phyloP scores from a whole-genome alignment of 1,284 basidiomycete species.

The Fomitopsis palustris region DNA sequence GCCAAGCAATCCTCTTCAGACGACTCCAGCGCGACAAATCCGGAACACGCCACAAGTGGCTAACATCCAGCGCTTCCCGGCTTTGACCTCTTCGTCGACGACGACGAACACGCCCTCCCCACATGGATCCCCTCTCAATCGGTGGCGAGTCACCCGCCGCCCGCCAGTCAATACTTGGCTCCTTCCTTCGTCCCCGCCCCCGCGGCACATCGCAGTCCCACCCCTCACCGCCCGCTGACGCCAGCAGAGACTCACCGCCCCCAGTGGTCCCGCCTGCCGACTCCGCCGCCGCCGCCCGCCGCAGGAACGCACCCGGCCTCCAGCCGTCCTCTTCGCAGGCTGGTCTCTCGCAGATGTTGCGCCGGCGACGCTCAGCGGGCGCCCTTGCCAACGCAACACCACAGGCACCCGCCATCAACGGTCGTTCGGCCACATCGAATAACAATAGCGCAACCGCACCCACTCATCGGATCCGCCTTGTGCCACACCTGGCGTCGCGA shows the following conservation, averaged over 20 bases:
- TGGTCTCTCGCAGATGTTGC: slow-evolving; percentile 33
- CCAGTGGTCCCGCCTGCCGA: slow-evolving; percentile 17
- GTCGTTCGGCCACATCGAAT: slow-evolving; percentile 21
- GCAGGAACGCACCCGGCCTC: slow-evolving; percentile 26
- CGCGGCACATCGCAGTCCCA: slow-evolving; percentile 38
- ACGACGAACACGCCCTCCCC: slow-evolving; percentile 15
- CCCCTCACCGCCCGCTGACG: slow-evolving; percentile 24
- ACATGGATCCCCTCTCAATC: slow-evolving; percentile 30
- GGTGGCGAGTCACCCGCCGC: slow-evolving; percentile 29
- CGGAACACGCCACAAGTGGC: slow-evolving; percentile 1
- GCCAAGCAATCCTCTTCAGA: neutral
- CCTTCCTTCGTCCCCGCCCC: slow-evolving; percentile 35
- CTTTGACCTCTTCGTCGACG: slow-evolving; percentile 6
- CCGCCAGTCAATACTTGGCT: slow-evolving; percentile 36
- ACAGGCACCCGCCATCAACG: slow-evolving; percentile 25
- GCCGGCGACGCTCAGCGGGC: slow-evolving; percentile 33
- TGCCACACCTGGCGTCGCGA: slow-evolving; percentile 90
- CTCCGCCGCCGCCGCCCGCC: slow-evolving; percentile 16
- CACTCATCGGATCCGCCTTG: slow-evolving; percentile 73
- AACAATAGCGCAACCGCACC: slow-evolving; percentile 14
- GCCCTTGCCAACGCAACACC: slow-evolving; percentile 28
- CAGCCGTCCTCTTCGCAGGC: slow-evolving; percentile 29
- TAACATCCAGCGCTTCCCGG: neutral
- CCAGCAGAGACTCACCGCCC: slow-evolving; percentile 28
- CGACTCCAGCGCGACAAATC: neutral